phyloP scores from a whole-genome alignment of 169 alveolate species.

The Fabrea salina region DNA sequence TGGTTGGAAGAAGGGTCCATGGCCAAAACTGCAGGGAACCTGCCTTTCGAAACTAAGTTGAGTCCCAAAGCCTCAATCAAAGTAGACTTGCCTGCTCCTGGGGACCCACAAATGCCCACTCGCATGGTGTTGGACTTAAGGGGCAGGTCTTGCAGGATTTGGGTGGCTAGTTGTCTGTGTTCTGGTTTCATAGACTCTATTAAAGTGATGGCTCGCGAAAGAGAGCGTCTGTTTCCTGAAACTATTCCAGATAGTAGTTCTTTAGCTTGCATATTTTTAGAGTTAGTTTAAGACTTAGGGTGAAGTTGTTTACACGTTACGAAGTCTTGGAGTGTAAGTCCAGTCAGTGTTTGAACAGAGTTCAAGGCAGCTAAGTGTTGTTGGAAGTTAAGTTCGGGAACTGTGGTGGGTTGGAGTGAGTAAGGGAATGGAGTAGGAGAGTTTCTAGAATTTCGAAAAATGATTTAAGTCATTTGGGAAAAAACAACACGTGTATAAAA shows the following conservation, averaged over 20 bases:
- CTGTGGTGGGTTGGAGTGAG: no score
- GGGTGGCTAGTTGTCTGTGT: constrained; percentile 37
- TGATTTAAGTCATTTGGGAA: no score
- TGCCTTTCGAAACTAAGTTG: constrained; percentile 27
- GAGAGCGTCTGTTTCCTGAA: constrained; percentile 35
- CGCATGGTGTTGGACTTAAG: constrained; percentile 33
- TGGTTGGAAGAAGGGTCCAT: constrained; percentile 61
- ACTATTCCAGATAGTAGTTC: constrained; percentile 1
- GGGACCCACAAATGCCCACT: constrained; percentile 70
- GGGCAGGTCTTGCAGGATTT: constrained; percentile 26
- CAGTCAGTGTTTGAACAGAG: no score
- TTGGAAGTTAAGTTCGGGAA: no score
- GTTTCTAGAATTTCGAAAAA: no score
- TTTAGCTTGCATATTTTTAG: not conserved
- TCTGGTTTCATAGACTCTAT: constrained; percentile 48
- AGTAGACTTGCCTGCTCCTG: constrained; percentile 69
- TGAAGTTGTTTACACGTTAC: no score
- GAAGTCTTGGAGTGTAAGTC: no score
- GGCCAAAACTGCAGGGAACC: constrained; percentile 53
- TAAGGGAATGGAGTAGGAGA: no score
- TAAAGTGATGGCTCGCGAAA: constrained; percentile 48
- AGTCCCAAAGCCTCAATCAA: constrained; percentile 57
- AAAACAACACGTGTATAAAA: constrained; percentile 28
- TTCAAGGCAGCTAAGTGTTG: no score
- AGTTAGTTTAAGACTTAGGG: no score